Conservation (phyloP, 164 flowering plant genomes). For the Stephania japonica region DNA sequence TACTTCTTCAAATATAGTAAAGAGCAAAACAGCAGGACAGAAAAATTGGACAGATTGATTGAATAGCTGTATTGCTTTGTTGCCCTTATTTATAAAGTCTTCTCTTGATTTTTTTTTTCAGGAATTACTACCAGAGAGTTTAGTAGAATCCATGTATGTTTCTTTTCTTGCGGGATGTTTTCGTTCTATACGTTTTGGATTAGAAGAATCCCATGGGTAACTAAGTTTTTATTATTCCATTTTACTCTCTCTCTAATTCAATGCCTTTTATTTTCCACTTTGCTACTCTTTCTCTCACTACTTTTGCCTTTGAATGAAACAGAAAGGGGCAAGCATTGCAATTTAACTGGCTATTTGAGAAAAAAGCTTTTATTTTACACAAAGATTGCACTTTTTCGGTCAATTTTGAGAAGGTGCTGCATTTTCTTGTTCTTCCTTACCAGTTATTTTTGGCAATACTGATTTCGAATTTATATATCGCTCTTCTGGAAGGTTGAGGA, state of each 20-base stretch:
- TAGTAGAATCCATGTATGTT: conserved; percentile 73
- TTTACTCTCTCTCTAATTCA: neutral
- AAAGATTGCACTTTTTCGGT: conserved; percentile 69
- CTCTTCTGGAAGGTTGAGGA: conserved; percentile 50
- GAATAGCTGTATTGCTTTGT: too few species aligned
- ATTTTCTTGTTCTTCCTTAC: neutral
- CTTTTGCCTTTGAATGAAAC: conserved; percentile 14
- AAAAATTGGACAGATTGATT: too few species aligned
- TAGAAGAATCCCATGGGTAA: conserved; percentile 98
- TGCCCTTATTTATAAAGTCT: neutral
- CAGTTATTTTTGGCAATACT: neutral
- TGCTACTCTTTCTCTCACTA: conserved; percentile 3
- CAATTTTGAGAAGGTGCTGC: conserved; percentile 63
- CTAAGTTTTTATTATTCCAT: conserved; percentile 12
- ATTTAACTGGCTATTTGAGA: conserved; percentile 86
- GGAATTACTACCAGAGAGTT: conserved; percentile 49
- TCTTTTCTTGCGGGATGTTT: conserved; percentile 94
- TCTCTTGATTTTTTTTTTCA: conserved; percentile 19
- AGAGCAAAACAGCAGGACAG: too few species aligned
- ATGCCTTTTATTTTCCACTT: neutral
- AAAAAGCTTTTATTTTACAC: conserved; percentile 68
- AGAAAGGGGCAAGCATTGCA: conserved; percentile 97
- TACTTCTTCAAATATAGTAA: too few species aligned
- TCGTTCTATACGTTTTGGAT: conserved; percentile 92
- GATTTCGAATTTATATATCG: neutral